Evolutionary conservation across 345 rosid genomes (phyloP).

Genomic region (Firmiana major): DNA sequence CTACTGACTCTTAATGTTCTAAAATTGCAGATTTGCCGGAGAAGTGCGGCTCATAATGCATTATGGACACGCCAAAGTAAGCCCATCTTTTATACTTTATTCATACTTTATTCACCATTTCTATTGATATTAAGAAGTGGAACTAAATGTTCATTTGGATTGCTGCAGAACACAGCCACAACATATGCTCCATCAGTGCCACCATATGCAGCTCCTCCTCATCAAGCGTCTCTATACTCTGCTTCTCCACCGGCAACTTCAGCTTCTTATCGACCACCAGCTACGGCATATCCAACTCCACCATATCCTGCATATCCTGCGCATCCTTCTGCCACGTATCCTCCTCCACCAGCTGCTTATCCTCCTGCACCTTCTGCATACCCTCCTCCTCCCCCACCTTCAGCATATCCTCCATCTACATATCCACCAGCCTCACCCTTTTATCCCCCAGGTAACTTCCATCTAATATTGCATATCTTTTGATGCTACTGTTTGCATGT

Average conservation of each 20-base stretch:
- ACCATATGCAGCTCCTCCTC: conserved; percentile 4
- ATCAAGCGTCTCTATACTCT: not conserved
- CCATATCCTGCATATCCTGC: conserved; percentile 27
- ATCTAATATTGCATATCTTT: not conserved
- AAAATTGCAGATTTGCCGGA: conserved; percentile 65
- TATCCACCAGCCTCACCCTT: conserved; percentile 40
- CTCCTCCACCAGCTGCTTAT: conserved; percentile 33
- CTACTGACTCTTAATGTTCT: not conserved
- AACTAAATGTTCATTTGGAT: not conserved
- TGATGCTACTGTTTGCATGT: not conserved
- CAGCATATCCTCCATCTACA: conserved; percentile 23
- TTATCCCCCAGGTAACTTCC: conserved; percentile 47
- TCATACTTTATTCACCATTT: conserved; percentile 1
- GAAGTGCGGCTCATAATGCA: conserved; percentile 71
- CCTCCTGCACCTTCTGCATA: conserved; percentile 17
- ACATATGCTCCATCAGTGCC: conserved; percentile 23
- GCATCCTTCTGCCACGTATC: conserved; percentile 37
- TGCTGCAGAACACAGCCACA: conserved; percentile 45
- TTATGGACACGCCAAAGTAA: conserved; percentile 60
- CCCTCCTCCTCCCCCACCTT: conserved; percentile 30
- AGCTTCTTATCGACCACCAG: conserved; percentile 16
- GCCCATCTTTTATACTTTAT: conserved; percentile 10
- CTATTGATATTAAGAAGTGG: not conserved
- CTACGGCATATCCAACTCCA: conserved; percentile 18
- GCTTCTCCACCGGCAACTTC: conserved; percentile 8